Percentiles rank a stretch among this genome's conserved stretches.
These are phyloP conservation scores for Fusarium sambucinum DNA, from an alignment of 2,329 filamentous ascomycete species.

Conservation along the genomic window DNA sequence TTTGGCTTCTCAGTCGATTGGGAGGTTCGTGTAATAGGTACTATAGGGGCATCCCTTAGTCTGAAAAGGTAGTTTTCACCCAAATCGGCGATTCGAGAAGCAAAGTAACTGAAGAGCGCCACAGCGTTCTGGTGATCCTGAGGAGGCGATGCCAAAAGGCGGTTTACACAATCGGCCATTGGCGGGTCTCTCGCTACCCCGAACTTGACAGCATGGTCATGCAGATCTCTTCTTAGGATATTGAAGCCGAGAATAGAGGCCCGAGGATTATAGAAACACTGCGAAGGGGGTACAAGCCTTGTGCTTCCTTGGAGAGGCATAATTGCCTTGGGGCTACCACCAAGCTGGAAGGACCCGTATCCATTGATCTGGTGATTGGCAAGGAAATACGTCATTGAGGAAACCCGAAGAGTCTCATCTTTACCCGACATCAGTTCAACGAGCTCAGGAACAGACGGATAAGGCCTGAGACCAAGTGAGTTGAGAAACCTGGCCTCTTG, in stretches of 20 bases:
- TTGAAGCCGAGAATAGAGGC: conserved; percentile 84
- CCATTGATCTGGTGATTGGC: conserved; percentile 81
- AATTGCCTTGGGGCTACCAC: conserved; percentile 67
- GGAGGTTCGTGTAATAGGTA: conserved; percentile 69
- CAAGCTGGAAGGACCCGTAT: conserved; percentile 75
- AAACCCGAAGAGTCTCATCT: conserved; percentile 69
- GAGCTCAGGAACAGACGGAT: conserved; percentile 79
- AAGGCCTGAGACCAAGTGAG: conserved; percentile 77
- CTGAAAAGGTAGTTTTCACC: conserved; percentile 69
- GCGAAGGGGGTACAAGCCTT: conserved; percentile 76
- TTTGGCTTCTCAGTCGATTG: conserved; percentile 57
- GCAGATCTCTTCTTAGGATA: conserved; percentile 81
- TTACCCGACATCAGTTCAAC: conserved; percentile 80
- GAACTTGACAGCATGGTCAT: conserved; percentile 83
- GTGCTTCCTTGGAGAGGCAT: conserved; percentile 79
- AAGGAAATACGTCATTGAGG: conserved; percentile 85
- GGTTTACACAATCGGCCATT: conserved; percentile 80
- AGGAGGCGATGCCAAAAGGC: conserved; percentile 79
- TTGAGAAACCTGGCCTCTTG: conserved; percentile 81
- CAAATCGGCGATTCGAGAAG: conserved; percentile 80
- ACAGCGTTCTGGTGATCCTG: conserved; percentile 73
- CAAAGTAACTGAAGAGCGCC: conserved; percentile 85
- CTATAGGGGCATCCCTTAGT: conserved; percentile 74
- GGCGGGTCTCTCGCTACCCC: conserved; percentile 86
- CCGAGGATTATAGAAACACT: conserved; percentile 85